Evolutionary conservation across 2,329 filamentous ascomycete genomes (phyloP).

Genomic region (Aspergillus aculeatus): DNA sequence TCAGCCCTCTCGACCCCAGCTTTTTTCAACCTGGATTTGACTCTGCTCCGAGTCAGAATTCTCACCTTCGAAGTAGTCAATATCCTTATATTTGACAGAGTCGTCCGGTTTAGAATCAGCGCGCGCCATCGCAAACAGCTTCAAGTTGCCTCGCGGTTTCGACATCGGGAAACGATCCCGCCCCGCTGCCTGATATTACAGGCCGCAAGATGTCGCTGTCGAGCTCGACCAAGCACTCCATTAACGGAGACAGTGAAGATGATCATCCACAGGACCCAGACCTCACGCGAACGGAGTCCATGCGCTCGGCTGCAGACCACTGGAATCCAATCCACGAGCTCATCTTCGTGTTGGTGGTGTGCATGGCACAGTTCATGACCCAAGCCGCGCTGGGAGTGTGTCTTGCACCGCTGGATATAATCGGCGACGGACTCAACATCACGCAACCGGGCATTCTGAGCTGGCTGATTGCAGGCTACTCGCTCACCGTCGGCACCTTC

Average conservation of each 20-base stretch:
- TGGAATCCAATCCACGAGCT: constrained; percentile 29
- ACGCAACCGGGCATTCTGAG: constrained; percentile 47
- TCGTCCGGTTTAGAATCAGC: too few relatives aligned
- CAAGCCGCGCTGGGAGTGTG: constrained; percentile 51
- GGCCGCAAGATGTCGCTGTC: not conserved
- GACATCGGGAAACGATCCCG: not conserved
- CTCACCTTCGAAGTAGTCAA: not conserved
- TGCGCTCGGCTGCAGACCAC: constrained; percentile 20
- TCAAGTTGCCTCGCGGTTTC: too few relatives aligned
- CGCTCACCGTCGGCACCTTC: constrained; percentile 45
- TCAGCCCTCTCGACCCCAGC: not conserved
- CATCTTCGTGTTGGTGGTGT: constrained; percentile 36
- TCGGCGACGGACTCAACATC: constrained; percentile 50
- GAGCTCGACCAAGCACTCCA: not conserved
- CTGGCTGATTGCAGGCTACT: constrained; percentile 61
- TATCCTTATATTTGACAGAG: too few relatives aligned
- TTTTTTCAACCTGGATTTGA: not conserved
- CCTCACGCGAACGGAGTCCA: constrained; percentile 9
- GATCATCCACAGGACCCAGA: not conserved
- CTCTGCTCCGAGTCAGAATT: not conserved
- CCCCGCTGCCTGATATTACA: not conserved
- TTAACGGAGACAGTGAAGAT: not conserved
- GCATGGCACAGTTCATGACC: constrained; percentile 45
- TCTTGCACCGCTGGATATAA: constrained; percentile 50
- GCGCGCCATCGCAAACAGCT: too few relatives aligned